Percentiles rank a stretch among this genome's conserved stretches.
phyloP scores from a whole-genome alignment of 192 early-diverging fungal species.

The Coemansia sp. region DNA sequence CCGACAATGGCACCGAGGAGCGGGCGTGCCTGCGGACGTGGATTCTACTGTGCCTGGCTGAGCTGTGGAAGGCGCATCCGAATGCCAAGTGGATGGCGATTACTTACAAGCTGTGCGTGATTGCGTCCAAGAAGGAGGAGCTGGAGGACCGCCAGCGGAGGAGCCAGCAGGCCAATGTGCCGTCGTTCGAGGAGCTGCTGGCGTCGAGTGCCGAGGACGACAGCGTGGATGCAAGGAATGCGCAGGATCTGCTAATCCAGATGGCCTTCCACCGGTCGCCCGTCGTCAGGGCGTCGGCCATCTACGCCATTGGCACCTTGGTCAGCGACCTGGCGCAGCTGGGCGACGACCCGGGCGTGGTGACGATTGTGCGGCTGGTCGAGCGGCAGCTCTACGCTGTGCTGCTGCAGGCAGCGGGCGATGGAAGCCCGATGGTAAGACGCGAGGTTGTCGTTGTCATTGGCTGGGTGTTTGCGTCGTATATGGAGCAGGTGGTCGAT shows the following conservation, averaged over 20 bases:
- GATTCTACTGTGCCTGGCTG: constrained; percentile 82
- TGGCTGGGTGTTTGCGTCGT: constrained; percentile 69
- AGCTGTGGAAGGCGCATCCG: constrained; percentile 79
- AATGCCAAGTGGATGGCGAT: constrained; percentile 58
- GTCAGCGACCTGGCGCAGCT: constrained; percentile 57
- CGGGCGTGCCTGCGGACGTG: constrained; percentile 72
- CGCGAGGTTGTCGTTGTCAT: constrained; percentile 81
- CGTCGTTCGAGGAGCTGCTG: constrained; percentile 49
- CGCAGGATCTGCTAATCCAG: constrained; percentile 42
- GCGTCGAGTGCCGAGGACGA: constrained; percentile 44
- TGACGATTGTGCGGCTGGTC: constrained; percentile 68
- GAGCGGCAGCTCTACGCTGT: constrained; percentile 65
- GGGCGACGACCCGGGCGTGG: constrained; percentile 62
- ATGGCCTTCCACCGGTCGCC: constrained; percentile 53
- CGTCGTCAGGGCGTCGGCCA: constrained; percentile 82
- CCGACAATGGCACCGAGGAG: constrained; percentile 49
- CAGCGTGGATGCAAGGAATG: constrained; percentile 40
- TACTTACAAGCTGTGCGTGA: constrained; percentile 67
- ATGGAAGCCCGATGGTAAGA: constrained; percentile 88
- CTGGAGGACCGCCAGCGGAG: constrained; percentile 18
- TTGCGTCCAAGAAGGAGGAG: constrained; percentile 55
- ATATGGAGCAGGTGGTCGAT: constrained; percentile 61
- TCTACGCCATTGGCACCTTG: constrained; percentile 80
- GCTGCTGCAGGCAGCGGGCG: constrained; percentile 60
- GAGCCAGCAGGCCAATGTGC: constrained; percentile 6